Base-by-base conservation (phyloP, 371 early-diverging fungal genomes). In the Mucor saturninus region DNA sequence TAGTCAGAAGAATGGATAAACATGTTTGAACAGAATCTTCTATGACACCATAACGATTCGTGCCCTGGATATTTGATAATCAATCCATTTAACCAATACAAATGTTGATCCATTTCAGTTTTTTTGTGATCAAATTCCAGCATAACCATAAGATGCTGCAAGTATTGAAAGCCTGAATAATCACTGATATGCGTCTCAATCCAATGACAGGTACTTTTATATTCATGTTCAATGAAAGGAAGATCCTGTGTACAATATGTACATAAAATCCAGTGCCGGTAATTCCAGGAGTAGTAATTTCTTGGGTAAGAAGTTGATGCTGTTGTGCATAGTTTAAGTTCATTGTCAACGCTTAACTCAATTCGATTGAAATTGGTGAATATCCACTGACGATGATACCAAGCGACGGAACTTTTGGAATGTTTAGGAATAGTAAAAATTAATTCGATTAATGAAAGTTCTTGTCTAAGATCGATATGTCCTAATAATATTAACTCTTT, bases 1-100 rank as follows among this genome's bases (percentile, higher is more conserved):
- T 50, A 54, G 5, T 15, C 10, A 2, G 21, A 29, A 0, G 66
- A 53, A 28, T 43, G n/a, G 7, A 49, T 31, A 51, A 49, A 56
- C n/a, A 59, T 9, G 48, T 59, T 3, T 0, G 71, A 56, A 26
- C 76, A 81, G 56, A 78, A 84, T 39, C 88, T 79, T 38, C 78
- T 71, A 68, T 87, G 86, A 42, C 75, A 82, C 88, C 88, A 87
- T 26, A 86, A 55, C 0, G 85, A 69, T 62, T 86, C 86, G 54
- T 87, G 83, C 10, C 84, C 85, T 7, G 86, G 86, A 42, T 75
- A 87, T 54, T 66, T 68, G 43, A 60, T 32, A 13, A 83, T 76
- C 11, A 83, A 49, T 10, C 58, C 53, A 28, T 73, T 61, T 3
- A 75, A 43, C 74, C 86, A 79, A 10, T 45, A 30, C 52, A 79